Percentiles rank a stretch among this genome's conserved stretches.
These are phyloP conservation scores for Boehmeria nivea DNA, from an alignment of 306 rosid species.

Conservation along the genomic window DNA sequence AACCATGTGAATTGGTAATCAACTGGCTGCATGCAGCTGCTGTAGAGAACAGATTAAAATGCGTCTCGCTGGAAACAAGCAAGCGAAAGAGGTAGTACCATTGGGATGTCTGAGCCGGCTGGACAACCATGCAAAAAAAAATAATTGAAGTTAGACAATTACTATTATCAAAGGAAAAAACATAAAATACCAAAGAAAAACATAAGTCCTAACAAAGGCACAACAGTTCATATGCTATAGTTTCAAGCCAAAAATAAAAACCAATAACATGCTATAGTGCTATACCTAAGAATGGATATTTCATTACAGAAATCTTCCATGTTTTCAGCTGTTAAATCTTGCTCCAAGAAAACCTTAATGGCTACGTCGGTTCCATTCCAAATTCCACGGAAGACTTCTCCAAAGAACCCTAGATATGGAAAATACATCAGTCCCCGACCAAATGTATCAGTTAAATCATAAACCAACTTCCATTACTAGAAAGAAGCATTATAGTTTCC, in stretches of 20 bases:
- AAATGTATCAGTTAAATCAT: neutral
- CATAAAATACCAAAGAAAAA: constrained; percentile 15
- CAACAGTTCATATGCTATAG: neutral
- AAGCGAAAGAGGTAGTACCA: constrained; percentile 50
- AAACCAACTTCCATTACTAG: neutral
- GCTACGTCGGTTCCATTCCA: constrained; percentile 99
- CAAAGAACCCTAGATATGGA: constrained; percentile 76
- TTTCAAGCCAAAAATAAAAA: neutral
- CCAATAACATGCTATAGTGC: neutral
- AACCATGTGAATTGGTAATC: too few relatives aligned
- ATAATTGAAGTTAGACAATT: constrained; percentile 34
- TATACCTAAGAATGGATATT: constrained; percentile 91
- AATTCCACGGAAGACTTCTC: constrained; percentile 91
- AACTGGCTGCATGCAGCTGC: too few relatives aligned
- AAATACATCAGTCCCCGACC: neutral
- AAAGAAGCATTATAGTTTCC: neutral
- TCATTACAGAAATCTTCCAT: constrained; percentile 98
- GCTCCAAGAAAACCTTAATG: constrained; percentile 91
- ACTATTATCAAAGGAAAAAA: constrained; percentile 2
- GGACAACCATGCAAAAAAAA: constrained; percentile 24
- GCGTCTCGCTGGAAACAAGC: constrained; percentile 18
- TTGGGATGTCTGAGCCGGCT: constrained; percentile 99
- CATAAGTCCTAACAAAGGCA: neutral
- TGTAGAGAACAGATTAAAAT: constrained; percentile 14
- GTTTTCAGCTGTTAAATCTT: constrained; percentile 91